Evolutionary conservation across 371 early-diverging fungal genomes (phyloP).

Genomic region (Mucor ambiguus): DNA sequence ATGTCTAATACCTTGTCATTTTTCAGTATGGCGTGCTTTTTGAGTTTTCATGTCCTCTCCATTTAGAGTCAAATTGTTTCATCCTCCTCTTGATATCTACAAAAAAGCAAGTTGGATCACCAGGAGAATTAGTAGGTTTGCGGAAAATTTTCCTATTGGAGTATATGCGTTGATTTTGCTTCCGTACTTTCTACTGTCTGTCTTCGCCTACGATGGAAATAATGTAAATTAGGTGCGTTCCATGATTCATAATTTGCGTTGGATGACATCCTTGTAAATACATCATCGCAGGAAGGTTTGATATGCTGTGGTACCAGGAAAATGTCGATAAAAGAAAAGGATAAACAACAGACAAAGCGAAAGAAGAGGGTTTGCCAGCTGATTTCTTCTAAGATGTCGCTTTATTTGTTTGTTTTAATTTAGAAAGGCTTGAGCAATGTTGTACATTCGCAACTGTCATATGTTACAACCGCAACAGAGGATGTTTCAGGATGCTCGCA

Average conservation of each 20-base stretch:
- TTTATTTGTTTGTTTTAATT: neutral
- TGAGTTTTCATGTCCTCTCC: neutral
- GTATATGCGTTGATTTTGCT: neutral
- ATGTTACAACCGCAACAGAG: neutral
- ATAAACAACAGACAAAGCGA: neutral
- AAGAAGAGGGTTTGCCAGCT: neutral
- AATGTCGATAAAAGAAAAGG: neutral
- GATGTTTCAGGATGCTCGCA: neutral
- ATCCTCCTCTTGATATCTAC: neutral
- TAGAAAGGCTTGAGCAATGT: neutral
- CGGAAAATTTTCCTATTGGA: neutral
- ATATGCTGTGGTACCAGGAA: neutral
- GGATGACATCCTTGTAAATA: neutral
- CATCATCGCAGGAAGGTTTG: neutral
- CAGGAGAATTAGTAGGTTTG: neutral
- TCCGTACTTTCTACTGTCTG: neutral
- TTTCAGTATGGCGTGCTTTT: neutral
- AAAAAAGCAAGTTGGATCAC: neutral
- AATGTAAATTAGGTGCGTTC: neutral
- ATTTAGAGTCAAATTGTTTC: neutral
- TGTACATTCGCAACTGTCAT: neutral
- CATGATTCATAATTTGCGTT: neutral
- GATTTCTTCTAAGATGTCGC: neutral
- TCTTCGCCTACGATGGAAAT: too few relatives aligned
- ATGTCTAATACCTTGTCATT: neutral